Conservation (phyloP, 768 basidiomycete genomes). For the Macrolepiota fuliginosa region DNA sequence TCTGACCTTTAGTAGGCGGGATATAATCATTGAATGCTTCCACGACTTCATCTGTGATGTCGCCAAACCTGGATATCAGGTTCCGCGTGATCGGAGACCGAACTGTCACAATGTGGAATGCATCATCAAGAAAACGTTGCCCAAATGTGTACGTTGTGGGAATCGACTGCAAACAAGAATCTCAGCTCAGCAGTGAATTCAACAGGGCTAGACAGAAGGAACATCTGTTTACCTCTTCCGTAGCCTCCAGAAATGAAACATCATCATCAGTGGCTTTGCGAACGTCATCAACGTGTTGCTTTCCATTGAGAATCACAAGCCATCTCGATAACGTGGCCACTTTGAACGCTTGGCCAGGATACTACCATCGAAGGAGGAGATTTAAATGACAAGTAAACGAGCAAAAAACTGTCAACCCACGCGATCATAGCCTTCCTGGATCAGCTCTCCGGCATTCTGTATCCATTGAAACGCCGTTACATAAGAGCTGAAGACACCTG, state of each 20-base stretch:
- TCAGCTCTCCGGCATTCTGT: not conserved
- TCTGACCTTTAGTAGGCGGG: slow-evolving; percentile 23
- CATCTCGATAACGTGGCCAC: slow-evolving; percentile 23
- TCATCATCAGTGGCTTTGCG: slow-evolving; percentile 28
- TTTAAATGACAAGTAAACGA: not conserved
- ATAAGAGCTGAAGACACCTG: not conserved
- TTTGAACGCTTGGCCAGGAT: slow-evolving; percentile 12
- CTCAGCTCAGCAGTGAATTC: not conserved
- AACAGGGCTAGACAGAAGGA: not conserved
- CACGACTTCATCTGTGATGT: slow-evolving; percentile 40
- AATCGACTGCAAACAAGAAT: slow-evolving; percentile 23
- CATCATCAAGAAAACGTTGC: slow-evolving; percentile 21
- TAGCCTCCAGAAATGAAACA: slow-evolving; percentile 18
- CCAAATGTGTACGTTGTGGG: slow-evolving; percentile 35
- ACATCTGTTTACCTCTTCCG: slow-evolving; percentile 4
- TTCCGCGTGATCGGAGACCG: slow-evolving; percentile 29
- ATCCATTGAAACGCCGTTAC: slow-evolving; percentile 4
- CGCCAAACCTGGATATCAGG: slow-evolving; percentile 29
- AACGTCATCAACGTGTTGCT: slow-evolving; percentile 30
- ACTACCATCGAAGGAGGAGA: not conserved
- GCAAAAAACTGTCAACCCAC: not conserved
- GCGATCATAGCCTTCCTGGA: slow-evolving; percentile 13
- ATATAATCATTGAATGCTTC: slow-evolving; percentile 35
- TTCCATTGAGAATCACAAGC: slow-evolving; percentile 29
- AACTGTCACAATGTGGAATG: slow-evolving; percentile 24